These are phyloP conservation scores for Helicostylum pulchrum DNA, from an alignment of 192 early-diverging fungal species.

Conservation along the genomic window DNA sequence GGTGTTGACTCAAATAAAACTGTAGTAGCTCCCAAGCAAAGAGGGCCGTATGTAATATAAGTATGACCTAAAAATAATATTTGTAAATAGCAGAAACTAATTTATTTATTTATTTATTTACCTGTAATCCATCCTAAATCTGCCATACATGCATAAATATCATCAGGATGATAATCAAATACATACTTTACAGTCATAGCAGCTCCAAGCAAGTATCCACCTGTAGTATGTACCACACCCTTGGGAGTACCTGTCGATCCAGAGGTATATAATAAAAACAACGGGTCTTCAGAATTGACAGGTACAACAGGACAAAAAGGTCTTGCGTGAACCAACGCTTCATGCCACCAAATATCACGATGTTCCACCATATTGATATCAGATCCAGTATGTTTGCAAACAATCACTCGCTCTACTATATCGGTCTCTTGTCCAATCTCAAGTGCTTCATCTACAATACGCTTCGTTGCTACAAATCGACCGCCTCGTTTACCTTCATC, in stretches of 20 bases:
- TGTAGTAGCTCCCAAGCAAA: conserved; percentile 83
- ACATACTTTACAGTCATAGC: conserved; percentile 81
- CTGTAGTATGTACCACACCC: conserved; percentile 92
- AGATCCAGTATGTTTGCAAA: conserved; percentile 86
- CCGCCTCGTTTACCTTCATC: conserved; percentile 92
- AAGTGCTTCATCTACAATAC: conserved; percentile 89
- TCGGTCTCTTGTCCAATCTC: conserved; percentile 50
- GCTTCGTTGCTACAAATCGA: conserved; percentile 82
- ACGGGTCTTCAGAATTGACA: conserved; percentile 86
- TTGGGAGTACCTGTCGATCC: conserved; percentile 90
- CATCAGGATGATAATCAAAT: conserved; percentile 88
- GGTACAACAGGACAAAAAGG: conserved; percentile 83
- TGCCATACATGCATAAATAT: conserved; percentile 92
- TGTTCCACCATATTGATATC: conserved; percentile 66
- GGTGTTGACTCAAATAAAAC: conserved; percentile 93
- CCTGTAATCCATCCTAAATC: conserved; percentile 90
- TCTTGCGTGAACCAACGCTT: conserved; percentile 75
- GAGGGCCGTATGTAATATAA: conserved; percentile 88
- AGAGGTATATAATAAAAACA: conserved; percentile 94
- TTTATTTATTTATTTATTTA: too few species aligned
- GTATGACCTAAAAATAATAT: conserved; percentile 47
- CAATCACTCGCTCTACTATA: conserved; percentile 75
- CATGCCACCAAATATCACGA: conserved; percentile 94
- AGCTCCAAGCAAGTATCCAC: conserved; percentile 87
- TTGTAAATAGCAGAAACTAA: too few species aligned